Percentiles rank a stretch among this genome's conserved stretches.
phyloP scores from a whole-genome alignment of 208 protist genomes.

The Leishmania gerbilli region DNA sequence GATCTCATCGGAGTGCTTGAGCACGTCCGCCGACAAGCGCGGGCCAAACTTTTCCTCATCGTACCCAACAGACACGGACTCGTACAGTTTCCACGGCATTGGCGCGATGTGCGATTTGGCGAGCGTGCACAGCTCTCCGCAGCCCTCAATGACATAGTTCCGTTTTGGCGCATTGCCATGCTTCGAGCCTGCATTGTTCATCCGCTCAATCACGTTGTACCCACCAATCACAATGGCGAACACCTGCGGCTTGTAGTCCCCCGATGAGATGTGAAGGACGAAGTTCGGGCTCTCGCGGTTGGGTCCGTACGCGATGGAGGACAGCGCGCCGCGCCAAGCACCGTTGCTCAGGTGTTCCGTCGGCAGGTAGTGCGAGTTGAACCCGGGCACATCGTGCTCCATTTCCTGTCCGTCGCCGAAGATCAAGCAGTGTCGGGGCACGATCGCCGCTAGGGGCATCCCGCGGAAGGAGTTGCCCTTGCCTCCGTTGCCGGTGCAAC shows the following conservation, averaged over 20 bases:
- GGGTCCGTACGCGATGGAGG: slow-evolving; percentile 72
- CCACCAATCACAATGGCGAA: slow-evolving; percentile 87
- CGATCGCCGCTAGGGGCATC: slow-evolving; percentile 70
- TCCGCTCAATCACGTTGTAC: slow-evolving; percentile 89
- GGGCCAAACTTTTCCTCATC: slow-evolving; percentile 85
- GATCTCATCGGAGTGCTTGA: slow-evolving; percentile 40
- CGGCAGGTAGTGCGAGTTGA: slow-evolving; percentile 73
- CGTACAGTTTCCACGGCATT: slow-evolving; percentile 88
- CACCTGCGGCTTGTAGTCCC: slow-evolving; percentile 82
- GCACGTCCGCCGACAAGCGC: slow-evolving; percentile 26
- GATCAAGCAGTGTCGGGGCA: slow-evolving; percentile 78
- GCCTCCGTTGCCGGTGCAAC: slow-evolving; percentile 78
- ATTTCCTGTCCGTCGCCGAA: slow-evolving; percentile 87
- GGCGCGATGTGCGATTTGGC: slow-evolving; percentile 82
- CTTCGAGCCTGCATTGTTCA: slow-evolving; percentile 75
- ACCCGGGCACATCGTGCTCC: slow-evolving; percentile 75
- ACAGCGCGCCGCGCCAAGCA: slow-evolving; percentile 81
- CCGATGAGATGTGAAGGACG: slow-evolving; percentile 80
- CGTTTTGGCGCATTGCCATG: slow-evolving; percentile 85
- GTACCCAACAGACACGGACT: slow-evolving; percentile 73
- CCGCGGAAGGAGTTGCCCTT: slow-evolving; percentile 81
- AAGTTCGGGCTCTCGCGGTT: slow-evolving; percentile 90
- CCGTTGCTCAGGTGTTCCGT: slow-evolving; percentile 73
- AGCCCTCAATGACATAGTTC: slow-evolving; percentile 72
- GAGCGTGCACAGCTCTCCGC: slow-evolving; percentile 88